Conservation (phyloP, 2,329 filamentous ascomycete species). For the Colletotrichum paranaense region DNA sequence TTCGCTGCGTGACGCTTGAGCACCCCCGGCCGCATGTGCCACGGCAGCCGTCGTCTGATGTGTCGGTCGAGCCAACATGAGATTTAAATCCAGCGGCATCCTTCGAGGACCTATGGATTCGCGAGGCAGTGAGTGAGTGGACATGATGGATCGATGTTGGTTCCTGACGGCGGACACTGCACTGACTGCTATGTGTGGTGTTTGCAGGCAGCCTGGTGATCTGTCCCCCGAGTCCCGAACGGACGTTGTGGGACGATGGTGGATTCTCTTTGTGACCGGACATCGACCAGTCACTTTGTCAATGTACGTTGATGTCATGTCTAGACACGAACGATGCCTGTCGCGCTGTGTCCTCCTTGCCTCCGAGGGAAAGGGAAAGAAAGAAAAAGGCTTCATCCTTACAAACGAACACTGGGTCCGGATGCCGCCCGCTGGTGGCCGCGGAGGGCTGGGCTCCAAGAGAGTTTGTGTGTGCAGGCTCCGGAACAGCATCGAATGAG, state of each 20-base stretch:
- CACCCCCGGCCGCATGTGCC: not conserved
- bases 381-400: not conserved
- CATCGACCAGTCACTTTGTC: not conserved
- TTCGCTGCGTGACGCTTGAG: not conserved
- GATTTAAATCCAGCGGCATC: not conserved
- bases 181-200: not conserved
- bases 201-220: not conserved
- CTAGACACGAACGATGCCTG: not conserved
- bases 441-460: conserved; percentile 1
- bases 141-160: conserved; percentile 3
- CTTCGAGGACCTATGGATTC: not conserved
- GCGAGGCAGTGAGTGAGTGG: not conserved
- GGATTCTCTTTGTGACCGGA: not conserved
- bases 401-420: conserved; percentile 27
- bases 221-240: not conserved
- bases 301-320: not conserved
- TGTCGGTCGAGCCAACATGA: not conserved
- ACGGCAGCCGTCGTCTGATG: conserved; percentile 25
- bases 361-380: not conserved
- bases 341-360: not conserved
- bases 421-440: conserved; percentile 3
- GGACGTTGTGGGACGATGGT: not conserved
- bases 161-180: not conserved
- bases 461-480: conserved; percentile 22
- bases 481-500: not conserved